Evolutionary conservation across 129 eudicot species (phyloP).

Genomic region (Flaveria brownii): DNA sequence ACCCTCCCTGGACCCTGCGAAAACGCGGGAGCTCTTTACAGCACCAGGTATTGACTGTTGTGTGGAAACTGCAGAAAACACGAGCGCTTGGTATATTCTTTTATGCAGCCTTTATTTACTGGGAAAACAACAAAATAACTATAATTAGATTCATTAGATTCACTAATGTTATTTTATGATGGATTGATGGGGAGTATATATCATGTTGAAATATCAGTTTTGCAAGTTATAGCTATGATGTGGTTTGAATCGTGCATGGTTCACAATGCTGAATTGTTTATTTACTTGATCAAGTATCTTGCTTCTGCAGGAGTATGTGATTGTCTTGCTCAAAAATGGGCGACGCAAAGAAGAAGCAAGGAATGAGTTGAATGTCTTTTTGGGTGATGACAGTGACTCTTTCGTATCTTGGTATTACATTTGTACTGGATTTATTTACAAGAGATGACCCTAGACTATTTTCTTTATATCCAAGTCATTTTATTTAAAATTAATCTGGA

Average conservation of each 20-base stretch:
- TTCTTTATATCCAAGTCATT: too few relatives aligned
- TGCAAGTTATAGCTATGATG: background rate
- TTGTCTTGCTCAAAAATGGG: slow-evolving; percentile 88
- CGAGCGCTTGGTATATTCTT: background rate
- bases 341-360: slow-evolving; percentile 86
- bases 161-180: background rate
- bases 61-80: slow-evolving; percentile 19
- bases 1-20: too few relatives aligned
- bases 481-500: background rate
- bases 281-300: slow-evolving; percentile 25
- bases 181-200: too few relatives aligned
- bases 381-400: slow-evolving; percentile 88
- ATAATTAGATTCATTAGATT: slow-evolving; percentile 9
- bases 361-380: slow-evolving; percentile 85
- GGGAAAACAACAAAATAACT: background rate
- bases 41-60: slow-evolving; percentile 7
- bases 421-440: slow-evolving; percentile 11
- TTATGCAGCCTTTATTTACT: background rate
- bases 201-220: background rate
- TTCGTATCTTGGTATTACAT: slow-evolving; percentile 74
- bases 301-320: slow-evolving; percentile 85
- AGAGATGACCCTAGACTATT: too few relatives aligned
- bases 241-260: background rate
- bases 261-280: background rate
- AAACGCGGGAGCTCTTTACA: too few relatives aligned